Percentiles rank a stretch among this genome's conserved stretches.
Conservation (phyloP, 139 green algal genomes). For the Chlamydomonas sphaeroides region DNA sequence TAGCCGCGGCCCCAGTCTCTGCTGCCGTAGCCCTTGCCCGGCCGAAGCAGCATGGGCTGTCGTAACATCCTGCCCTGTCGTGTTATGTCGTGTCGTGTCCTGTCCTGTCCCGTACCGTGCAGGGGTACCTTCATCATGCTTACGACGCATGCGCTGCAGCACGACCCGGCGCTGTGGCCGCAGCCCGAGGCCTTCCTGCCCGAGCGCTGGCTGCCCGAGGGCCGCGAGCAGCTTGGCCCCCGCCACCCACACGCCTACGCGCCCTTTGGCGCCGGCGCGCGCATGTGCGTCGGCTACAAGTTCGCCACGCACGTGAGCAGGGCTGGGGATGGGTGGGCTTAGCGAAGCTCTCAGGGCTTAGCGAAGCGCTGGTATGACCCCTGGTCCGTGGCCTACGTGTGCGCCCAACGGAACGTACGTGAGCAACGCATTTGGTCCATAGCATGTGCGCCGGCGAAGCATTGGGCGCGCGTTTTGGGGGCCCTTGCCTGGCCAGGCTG, state of each 20-base stretch:
- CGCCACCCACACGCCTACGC: not conserved
- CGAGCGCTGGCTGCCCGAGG: slow-evolving; percentile 38
- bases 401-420: not conserved
- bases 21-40: not conserved
- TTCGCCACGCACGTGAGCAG: slow-evolving; percentile 49
- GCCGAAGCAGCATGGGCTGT: too few species aligned
- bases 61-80: not conserved
- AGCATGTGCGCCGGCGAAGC: too few species aligned
- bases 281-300: slow-evolving; percentile 59
- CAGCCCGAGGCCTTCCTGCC: slow-evolving; percentile 38
- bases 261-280: slow-evolving; percentile 49
- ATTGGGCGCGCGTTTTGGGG: too few species aligned
- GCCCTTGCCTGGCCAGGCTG: too few species aligned
- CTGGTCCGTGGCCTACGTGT: too few species aligned
- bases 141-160: not conserved
- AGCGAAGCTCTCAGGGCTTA: too few species aligned
- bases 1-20: not conserved
- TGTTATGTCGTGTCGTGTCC: not conserved
- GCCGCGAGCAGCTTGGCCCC: not conserved
- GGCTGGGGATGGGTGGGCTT: not conserved
- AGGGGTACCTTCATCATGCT: not conserved
- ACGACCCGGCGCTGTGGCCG: slow-evolving; percentile 31
- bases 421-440: too few species aligned
- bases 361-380: too few species aligned
- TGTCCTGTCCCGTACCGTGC: not conserved